Evolutionary conservation across 495 filamentous ascomycete genomes (phyloP).

Genomic region (Penicillium roqueforti): DNA sequence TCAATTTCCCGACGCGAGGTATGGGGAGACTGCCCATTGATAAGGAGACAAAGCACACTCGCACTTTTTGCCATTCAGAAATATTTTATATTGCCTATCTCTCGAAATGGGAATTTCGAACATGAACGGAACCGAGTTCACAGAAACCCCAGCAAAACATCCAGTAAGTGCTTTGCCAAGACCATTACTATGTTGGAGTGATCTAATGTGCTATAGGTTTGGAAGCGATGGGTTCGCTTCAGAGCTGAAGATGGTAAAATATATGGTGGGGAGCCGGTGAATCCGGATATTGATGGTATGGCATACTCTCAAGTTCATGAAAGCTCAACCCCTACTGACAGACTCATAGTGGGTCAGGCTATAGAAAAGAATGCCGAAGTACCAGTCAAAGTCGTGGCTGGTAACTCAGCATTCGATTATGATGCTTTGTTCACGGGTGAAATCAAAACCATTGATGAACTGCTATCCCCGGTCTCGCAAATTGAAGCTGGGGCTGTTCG

Average conservation of each 20-base stretch:
- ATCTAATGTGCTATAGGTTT: not conserved
- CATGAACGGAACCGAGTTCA: not conserved
- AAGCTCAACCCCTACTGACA: not conserved
- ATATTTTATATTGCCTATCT: not conserved
- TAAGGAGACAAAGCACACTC: constrained; percentile 1
- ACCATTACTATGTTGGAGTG: too few relatives aligned
- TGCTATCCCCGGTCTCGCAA: constrained; percentile 12
- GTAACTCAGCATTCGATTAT: constrained; percentile 7
- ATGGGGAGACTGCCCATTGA: not conserved
- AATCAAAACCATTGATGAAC: not conserved
- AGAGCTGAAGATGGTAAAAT: constrained; percentile 8
- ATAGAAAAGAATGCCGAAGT: constrained; percentile 1
- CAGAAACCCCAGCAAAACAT: not conserved
- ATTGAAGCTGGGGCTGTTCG: constrained; percentile 19
- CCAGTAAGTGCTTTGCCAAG: not conserved
- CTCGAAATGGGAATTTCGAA: constrained; percentile 4
- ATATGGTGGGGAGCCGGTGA: constrained; percentile 13
- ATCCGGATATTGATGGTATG: constrained; percentile 11
- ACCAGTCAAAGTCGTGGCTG: constrained; percentile 1
- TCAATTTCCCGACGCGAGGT: constrained; percentile 11
- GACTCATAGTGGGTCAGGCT: constrained; percentile 6
- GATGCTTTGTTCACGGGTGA: constrained; percentile 11
- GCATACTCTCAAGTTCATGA: not conserved
- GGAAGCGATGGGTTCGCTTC: constrained; percentile 11
- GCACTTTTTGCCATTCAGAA: not conserved